phyloP scores from a whole-genome alignment of 1,284 basidiomycete genomes.

The Cryptococcus sp. region DNA sequence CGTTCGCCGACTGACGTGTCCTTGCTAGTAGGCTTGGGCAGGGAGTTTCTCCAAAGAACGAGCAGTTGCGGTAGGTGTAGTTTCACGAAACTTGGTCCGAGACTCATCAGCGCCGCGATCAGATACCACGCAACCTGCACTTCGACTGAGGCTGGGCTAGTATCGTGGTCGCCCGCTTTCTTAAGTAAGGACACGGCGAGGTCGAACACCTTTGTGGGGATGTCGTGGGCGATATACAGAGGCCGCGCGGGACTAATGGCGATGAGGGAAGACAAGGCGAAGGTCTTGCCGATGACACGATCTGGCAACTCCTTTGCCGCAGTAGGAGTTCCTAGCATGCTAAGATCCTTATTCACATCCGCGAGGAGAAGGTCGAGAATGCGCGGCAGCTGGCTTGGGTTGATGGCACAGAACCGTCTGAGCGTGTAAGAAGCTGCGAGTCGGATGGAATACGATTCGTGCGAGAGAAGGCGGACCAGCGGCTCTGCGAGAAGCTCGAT shows the following conservation, averaged over 20 bases:
- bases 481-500: conserved; percentile 88
- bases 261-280: conserved; percentile 83
- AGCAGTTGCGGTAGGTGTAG: conserved; percentile 89
- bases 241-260: conserved; percentile 83
- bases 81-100: conserved; percentile 91
- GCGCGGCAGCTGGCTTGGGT: conserved; percentile 79
- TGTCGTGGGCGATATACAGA: conserved; percentile 91
- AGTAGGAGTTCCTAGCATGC: conserved; percentile 61
- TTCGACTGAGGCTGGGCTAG: conserved; percentile 77
- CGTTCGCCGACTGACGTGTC: conserved; percentile 69
- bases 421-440: conserved; percentile 84
- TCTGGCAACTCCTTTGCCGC: conserved; percentile 71
- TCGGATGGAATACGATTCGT: conserved; percentile 84
- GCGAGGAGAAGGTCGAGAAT: conserved; percentile 80
- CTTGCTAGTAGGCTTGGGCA: conserved; percentile 90
- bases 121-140: conserved; percentile 94
- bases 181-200: conserved; percentile 89
- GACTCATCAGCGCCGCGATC: conserved; percentile 84
- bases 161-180: conserved; percentile 84
- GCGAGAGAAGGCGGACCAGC: conserved; percentile 77
- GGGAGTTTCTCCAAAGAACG: conserved; percentile 93
- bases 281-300: conserved; percentile 81
- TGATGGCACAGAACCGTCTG: conserved; percentile 84
- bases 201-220: conserved; percentile 86
- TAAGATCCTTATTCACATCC: conserved; percentile 68